A percentile compares a stretch with the other conserved stretches of the same genome.
These are phyloP conservation scores for Aspergillus hiratsukae DNA, from an alignment of 2,329 filamentous ascomycete species.

Conservation along the genomic window DNA sequence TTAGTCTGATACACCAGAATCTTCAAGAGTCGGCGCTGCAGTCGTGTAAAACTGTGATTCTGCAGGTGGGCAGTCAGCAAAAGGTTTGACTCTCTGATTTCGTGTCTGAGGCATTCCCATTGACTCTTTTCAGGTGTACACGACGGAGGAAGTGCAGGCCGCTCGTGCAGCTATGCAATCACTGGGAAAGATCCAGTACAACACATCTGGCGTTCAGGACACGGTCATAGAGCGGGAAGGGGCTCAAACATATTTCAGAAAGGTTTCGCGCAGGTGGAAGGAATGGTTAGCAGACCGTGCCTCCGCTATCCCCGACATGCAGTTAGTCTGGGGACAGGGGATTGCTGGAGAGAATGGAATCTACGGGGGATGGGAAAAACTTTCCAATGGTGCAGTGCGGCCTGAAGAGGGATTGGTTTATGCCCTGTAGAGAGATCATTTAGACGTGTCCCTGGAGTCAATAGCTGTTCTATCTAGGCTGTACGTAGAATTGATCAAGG, in stretches of 20 bases:
- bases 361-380: slow-evolving; percentile 4
- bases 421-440: neutral
- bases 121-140: slow-evolving; percentile 6
- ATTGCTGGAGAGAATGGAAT: slow-evolving; percentile 4
- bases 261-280: slow-evolving; percentile 3
- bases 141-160: slow-evolving; percentile 1
- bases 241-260: slow-evolving; percentile 1
- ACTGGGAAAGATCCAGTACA: slow-evolving; percentile 8
- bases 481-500: neutral
- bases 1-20: neutral
- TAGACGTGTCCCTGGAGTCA: neutral
- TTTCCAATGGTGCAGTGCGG: slow-evolving; percentile 1
- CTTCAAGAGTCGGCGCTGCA: neutral
- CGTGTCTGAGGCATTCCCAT: neutral
- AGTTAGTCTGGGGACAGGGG: slow-evolving; percentile 3
- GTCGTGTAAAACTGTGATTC: neutral
- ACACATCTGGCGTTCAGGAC: slow-evolving; percentile 7
- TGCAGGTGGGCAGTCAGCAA: slow-evolving; percentile 3
- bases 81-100: neutral
- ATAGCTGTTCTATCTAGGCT: neutral
- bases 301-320: slow-evolving; percentile 3
- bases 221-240: slow-evolving; percentile 1
- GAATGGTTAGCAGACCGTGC: slow-evolving; percentile 5
- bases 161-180: neutral
- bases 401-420: slow-evolving; percentile 9